Evolutionary conservation across 1,284 basidiomycete genomes (phyloP).

Genomic region (Mycena sp.): DNA sequence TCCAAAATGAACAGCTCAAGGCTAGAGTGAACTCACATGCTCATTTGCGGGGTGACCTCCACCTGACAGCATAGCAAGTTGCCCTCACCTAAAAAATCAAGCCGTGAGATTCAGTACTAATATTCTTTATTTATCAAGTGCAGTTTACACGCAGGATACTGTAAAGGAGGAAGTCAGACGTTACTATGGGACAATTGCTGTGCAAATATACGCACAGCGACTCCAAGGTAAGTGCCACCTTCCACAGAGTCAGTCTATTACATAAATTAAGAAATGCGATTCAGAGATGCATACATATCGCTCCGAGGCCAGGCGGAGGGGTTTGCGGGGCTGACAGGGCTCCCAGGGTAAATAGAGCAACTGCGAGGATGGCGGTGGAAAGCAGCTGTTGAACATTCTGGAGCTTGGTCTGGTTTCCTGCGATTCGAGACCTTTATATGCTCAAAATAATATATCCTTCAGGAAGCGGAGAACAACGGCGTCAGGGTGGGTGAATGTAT

Average conservation of each 20-base stretch:
- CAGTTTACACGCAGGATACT: conserved; percentile 5
- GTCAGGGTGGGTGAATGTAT: neutral
- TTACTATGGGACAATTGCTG: neutral
- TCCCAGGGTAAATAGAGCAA: neutral
- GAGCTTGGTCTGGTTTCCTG: neutral
- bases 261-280: neutral
- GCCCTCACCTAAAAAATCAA: neutral
- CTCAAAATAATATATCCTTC: neutral
- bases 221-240: conserved; percentile 14
- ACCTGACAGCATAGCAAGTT: conserved; percentile 17
- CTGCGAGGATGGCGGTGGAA: conserved; percentile 5
- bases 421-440: neutral
- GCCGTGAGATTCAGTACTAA: neutral
- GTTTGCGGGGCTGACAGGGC: conserved; percentile 7
- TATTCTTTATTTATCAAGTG: neutral
- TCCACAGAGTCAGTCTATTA: neutral
- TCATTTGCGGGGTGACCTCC: neutral
- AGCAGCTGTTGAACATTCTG: conserved; percentile 15
- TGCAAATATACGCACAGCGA: neutral
- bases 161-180: no score
- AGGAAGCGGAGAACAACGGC: conserved; percentile 4
- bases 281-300: conserved; percentile 7
- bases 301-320: conserved; percentile 3
- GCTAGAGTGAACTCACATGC: conserved; percentile 1
- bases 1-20: neutral